Evolutionary conservation across 306 rosid species (phyloP).

Genomic region (Cucurbita pepo): DNA sequence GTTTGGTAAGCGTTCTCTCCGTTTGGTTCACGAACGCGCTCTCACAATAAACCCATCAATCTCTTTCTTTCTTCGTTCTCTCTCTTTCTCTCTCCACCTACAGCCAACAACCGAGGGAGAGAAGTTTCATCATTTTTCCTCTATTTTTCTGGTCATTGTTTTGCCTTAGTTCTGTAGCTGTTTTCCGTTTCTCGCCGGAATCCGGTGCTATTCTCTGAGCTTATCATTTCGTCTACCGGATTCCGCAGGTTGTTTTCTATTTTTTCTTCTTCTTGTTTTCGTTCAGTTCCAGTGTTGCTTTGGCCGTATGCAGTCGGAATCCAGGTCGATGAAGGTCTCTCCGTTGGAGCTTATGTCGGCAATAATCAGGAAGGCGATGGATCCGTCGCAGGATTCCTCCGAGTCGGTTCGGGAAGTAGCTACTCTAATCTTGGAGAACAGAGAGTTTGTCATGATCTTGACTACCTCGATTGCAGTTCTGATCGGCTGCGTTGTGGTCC

Average conservation of each 20-base stretch:
- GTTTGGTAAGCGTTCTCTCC: constrained; percentile 19
- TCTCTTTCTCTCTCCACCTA: constrained; percentile 7
- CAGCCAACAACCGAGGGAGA: constrained; percentile 20
- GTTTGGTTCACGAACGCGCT: constrained; percentile 15
- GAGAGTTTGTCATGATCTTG: constrained; percentile 38
- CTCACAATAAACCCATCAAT: constrained; percentile 7
- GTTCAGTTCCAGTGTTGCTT: not conserved
- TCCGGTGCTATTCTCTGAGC: constrained; percentile 2
- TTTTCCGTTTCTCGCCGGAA: constrained; percentile 2
- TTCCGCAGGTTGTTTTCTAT: constrained; percentile 2
- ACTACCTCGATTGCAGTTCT: constrained; percentile 83
- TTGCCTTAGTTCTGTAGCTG: not conserved
- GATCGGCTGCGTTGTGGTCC: constrained; percentile 61
- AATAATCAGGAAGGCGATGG: constrained; percentile 53
- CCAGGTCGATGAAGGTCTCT: constrained; percentile 58
- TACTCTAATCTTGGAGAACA: constrained; percentile 48
- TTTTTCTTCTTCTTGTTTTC: not conserved
- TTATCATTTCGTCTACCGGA: not conserved
- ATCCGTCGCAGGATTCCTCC: constrained; percentile 47
- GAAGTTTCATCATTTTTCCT: not conserved
- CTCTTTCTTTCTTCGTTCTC: not conserved
- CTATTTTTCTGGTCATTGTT: not conserved
- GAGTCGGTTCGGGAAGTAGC: constrained; percentile 24
- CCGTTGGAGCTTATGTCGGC: constrained; percentile 84
- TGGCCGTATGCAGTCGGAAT: constrained; percentile 37